Percentiles rank a stretch among this genome's conserved stretches.
Conservation (phyloP, 331 rosid genomes). For the Quercus phellos region DNA sequence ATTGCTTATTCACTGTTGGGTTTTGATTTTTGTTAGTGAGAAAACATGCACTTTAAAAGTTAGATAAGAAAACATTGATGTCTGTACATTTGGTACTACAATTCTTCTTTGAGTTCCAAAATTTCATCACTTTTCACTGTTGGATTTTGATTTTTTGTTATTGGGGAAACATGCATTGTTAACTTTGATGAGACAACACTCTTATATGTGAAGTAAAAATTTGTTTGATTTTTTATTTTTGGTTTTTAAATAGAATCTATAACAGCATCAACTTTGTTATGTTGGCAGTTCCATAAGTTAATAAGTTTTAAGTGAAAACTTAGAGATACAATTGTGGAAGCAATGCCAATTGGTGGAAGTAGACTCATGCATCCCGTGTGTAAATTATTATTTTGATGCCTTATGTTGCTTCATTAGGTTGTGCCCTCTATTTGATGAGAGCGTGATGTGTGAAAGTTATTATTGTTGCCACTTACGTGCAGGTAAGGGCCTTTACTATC, state of each 20-base stretch:
- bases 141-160: background rate
- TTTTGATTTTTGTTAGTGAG: no score
- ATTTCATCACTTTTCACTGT: background rate
- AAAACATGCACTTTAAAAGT: no score
- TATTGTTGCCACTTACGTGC: no score
- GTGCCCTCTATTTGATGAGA: no score
- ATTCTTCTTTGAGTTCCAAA: background rate
- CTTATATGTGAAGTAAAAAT: background rate
- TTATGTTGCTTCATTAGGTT: background rate
- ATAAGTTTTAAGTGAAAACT: no score
- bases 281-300: background rate
- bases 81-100: constrained; percentile 71
- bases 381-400: background rate
- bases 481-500: no score
- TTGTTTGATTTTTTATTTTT: background rate
- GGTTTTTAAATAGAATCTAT: background rate
- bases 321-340: no score
- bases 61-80: constrained; percentile 38
- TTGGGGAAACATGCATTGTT: background rate
- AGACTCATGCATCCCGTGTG: background rate
- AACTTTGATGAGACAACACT: background rate
- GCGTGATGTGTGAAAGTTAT: no score
- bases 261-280: background rate
- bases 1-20: no score
- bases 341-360: no score